Percentiles rank a stretch among this genome's conserved stretches.
phyloP scores from a whole-genome alignment of 78 protist genomes.

The Polysphondylium violaceum region DNA sequence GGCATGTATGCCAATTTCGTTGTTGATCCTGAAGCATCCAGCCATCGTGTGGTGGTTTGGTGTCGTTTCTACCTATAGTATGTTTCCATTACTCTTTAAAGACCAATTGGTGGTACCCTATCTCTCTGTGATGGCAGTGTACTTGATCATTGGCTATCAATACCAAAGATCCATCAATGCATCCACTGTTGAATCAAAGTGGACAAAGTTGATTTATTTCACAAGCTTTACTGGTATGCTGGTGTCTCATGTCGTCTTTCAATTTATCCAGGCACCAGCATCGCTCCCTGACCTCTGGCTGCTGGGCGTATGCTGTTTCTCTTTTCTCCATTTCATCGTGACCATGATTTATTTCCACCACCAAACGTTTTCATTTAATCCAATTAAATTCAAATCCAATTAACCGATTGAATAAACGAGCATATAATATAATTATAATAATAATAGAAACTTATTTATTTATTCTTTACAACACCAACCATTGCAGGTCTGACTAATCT shows the following conservation, averaged over 20 bases:
- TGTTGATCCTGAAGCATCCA: slow-evolving; percentile 38
- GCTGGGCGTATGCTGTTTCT: slow-evolving; percentile 29
- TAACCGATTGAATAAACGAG: neutral
- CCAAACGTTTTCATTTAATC: neutral
- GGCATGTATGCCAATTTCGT: slow-evolving; percentile 83
- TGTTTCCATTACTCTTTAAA: slow-evolving; percentile 82
- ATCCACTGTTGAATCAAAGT: neutral
- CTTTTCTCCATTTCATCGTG: slow-evolving; percentile 38
- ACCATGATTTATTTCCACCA: slow-evolving; percentile 6
- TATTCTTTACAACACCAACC: slow-evolving; percentile 56
- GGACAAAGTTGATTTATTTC: neutral
- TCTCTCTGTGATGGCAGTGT: slow-evolving; percentile 1
- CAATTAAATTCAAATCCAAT: neutral
- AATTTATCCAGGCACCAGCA: slow-evolving; percentile 53
- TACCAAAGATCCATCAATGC: neutral
- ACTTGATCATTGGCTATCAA: slow-evolving; percentile 20
- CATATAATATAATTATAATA: neutral
- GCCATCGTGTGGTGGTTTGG: neutral
- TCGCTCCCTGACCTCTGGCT: slow-evolving; percentile 44
- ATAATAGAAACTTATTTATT: neutral
- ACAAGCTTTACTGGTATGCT: slow-evolving; percentile 30
- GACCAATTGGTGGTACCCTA: slow-evolving; percentile 78
- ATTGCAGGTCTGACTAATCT: slow-evolving; percentile 65
- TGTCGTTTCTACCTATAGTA: slow-evolving; percentile 69
- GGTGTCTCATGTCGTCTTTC: slow-evolving; percentile 9